Conservation (phyloP, 768 basidiomycete species). For the Psilocybe cubensis region DNA sequence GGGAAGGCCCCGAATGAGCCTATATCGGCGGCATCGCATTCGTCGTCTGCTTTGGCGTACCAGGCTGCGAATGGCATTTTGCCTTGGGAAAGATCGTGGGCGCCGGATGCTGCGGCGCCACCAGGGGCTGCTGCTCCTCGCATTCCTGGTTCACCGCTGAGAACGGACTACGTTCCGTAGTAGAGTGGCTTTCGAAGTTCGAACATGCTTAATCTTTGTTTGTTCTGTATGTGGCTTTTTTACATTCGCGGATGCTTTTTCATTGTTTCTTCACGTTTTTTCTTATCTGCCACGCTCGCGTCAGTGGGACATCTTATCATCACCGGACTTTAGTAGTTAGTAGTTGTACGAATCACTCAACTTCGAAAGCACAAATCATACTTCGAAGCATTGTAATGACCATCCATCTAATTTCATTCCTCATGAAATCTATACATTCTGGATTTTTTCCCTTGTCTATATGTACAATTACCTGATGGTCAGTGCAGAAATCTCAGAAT, state of each 20-base stretch:
- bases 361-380: too few relatives aligned
- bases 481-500: too few relatives aligned
- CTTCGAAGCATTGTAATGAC: too few relatives aligned
- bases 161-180: conserved; percentile 7
- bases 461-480: too few relatives aligned
- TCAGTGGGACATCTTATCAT: too few relatives aligned
- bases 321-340: too few relatives aligned
- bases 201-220: background rate
- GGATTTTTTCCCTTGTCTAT: too few relatives aligned
- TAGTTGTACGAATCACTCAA: too few relatives aligned
- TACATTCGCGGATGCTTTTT: too few relatives aligned
- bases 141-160: conserved; percentile 1
- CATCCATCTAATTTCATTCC: too few relatives aligned
- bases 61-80: conserved; percentile 27
- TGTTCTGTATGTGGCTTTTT: background rate
- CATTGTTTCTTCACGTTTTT: background rate
- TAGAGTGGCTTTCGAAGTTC: background rate
- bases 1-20: conserved; percentile 18
- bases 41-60: background rate
- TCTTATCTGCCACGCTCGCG: too few relatives aligned
- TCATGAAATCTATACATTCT: too few relatives aligned
- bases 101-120: background rate
- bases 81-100: conserved; percentile 24
- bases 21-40: conserved; percentile 1
- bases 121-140: background rate